A percentile compares a stretch with the other conserved stretches of the same genome.
phyloP scores from a whole-genome alignment of 495 filamentous ascomycete species.

The Neohortaea acidophila region DNA sequence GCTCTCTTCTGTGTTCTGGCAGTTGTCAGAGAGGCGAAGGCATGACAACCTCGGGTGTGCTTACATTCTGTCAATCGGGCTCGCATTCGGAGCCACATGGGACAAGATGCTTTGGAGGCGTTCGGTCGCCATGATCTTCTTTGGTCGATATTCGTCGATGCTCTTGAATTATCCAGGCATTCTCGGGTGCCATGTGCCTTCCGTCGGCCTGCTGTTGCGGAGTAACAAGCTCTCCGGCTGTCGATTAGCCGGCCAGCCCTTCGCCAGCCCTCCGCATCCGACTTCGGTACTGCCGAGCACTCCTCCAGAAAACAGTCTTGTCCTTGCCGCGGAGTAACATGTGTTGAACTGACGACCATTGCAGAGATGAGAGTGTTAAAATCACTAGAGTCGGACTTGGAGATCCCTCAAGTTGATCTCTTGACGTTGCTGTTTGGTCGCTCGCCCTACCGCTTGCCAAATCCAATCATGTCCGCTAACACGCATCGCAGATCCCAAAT shows the following conservation, averaged over 20 bases:
- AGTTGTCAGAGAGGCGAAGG: slow-evolving; percentile 7
- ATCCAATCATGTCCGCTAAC: background rate
- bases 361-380: background rate
- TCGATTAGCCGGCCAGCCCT: no score
- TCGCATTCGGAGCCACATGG: slow-evolving; percentile 57
- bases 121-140: slow-evolving; percentile 73
- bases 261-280: no score
- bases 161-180: no score
- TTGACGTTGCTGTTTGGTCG: background rate
- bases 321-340: no score
- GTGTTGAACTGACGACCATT: no score
- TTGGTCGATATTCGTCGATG: no score
- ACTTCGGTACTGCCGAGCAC: no score
- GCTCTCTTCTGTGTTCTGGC: background rate
- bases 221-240: no score
- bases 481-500: background rate
- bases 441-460: background rate
- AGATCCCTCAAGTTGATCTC: background rate
- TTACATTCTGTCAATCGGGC: slow-evolving; percentile 60
- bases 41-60: slow-evolving; percentile 10
- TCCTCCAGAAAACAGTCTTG: no score
- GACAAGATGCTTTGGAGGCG: slow-evolving; percentile 71
- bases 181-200: no score
- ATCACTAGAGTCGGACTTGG: background rate
- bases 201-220: no score